A percentile compares a stretch with the other conserved stretches of the same genome.
phyloP scores from a whole-genome alignment of 164 flowering plant genomes.

The Piper betle region DNA sequence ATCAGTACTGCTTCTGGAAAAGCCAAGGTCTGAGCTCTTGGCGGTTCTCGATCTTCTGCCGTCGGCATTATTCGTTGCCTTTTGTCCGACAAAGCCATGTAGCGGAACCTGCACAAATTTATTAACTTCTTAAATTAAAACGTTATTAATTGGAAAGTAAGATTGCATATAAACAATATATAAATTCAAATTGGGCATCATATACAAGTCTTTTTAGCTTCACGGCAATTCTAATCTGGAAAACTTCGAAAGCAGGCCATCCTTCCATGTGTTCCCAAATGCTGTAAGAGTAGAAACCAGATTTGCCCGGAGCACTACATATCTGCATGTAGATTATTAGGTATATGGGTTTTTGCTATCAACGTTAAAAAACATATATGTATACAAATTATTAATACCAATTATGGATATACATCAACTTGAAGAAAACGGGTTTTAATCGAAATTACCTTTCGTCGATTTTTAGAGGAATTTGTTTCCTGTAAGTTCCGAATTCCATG shows the following conservation, averaged over 20 bases:
- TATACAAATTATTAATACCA: no score
- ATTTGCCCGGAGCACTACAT: constrained; percentile 59
- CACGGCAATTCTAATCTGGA: constrained; percentile 54
- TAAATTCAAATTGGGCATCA: background rate
- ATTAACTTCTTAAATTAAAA: no score
- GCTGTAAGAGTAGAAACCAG: constrained; percentile 79
- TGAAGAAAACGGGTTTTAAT: no score
- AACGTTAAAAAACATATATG: no score
- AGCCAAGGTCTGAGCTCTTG: constrained; percentile 56
- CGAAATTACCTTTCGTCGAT: constrained; percentile 72
- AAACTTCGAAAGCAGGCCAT: constrained; percentile 62
- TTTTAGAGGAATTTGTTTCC: constrained; percentile 53
- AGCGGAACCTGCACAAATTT: constrained; percentile 44
- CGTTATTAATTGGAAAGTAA: no score
- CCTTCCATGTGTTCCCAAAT: constrained; percentile 68
- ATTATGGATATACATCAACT: no score
- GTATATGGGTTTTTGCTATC: no score
- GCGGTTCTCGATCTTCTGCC: constrained; percentile 68
- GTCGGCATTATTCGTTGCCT: constrained; percentile 72
- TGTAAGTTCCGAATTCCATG: constrained; percentile 53
- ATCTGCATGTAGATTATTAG: constrained; percentile 51
- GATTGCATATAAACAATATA: background rate
- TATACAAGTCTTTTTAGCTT: constrained; percentile 83
- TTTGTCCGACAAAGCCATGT: constrained; percentile 78
- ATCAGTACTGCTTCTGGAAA: constrained; percentile 83